These are phyloP conservation scores for Ambispora gerdemannii DNA, from an alignment of 192 early-diverging fungal genomes.

Conservation along the genomic window DNA sequence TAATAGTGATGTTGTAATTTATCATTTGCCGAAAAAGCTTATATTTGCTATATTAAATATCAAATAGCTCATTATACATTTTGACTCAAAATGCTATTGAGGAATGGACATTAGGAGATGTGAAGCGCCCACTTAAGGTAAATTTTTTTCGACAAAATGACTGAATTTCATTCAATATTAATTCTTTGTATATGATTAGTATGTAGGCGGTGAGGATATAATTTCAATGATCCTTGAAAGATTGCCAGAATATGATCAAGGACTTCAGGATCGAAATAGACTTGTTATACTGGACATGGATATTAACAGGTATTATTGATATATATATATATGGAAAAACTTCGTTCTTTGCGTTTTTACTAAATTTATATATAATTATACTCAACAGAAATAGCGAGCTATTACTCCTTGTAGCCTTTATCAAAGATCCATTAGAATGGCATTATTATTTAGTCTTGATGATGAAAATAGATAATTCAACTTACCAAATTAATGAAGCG, in stretches of 20 bases:
- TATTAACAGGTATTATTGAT: constrained; percentile 15
- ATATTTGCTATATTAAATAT: too few species aligned
- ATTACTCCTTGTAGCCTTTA: too few species aligned
- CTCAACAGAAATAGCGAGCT: too few species aligned
- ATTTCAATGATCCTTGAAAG: neutral
- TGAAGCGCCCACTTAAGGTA: neutral
- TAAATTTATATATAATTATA: too few species aligned
- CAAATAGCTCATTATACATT: too few species aligned
- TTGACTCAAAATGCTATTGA: constrained; percentile 18
- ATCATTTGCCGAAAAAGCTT: too few species aligned
- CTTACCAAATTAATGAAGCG: neutral
- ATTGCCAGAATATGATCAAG: neutral
- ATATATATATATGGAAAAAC: too few species aligned
- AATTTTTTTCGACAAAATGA: neutral
- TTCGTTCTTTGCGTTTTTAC: too few species aligned
- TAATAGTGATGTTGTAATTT: too few species aligned
- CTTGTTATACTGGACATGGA: constrained; percentile 24
- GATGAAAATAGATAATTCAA: neutral
- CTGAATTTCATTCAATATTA: neutral
- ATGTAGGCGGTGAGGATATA: constrained; percentile 18
- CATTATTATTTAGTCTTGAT: too few species aligned
- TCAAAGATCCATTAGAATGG: too few species aligned
- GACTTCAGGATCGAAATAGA: neutral
- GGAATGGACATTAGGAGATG: neutral
- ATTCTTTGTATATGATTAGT: neutral